Evolutionary conservation across 2,329 filamentous ascomycete genomes (phyloP).

Genomic region (Colletotrichum sp.): DNA sequence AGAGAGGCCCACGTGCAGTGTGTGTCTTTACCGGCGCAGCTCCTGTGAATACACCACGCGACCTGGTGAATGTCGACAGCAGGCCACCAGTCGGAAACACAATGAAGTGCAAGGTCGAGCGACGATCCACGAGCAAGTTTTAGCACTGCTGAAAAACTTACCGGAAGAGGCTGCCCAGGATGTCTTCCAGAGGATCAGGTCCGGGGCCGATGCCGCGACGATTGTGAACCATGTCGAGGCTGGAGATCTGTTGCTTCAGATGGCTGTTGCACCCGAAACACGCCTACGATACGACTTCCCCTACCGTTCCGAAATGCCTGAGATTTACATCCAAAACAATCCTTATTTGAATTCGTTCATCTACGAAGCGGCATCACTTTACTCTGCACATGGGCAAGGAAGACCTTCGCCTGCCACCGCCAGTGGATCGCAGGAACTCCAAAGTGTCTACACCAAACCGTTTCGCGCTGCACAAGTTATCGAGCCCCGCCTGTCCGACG

Average conservation of each 20-base stretch:
- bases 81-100: slow-evolving; percentile 20
- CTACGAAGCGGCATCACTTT: slow-evolving; percentile 24
- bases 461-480: slow-evolving; percentile 38
- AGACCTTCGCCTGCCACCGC: not conserved
- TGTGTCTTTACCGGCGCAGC: not conserved
- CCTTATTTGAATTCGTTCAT: slow-evolving; percentile 30
- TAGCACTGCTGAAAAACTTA: not conserved
- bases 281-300: slow-evolving; percentile 44
- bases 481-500: slow-evolving; percentile 33
- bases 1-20: not conserved
- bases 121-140: not conserved
- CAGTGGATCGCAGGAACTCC: not conserved
- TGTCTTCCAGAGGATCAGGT: slow-evolving; percentile 38
- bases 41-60: slow-evolving; percentile 23
- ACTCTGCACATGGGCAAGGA: not conserved
- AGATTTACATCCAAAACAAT: slow-evolving; percentile 27
- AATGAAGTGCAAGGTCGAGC: not conserved
- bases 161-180: slow-evolving; percentile 32
- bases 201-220: slow-evolving; percentile 31
- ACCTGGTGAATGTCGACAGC: slow-evolving; percentile 24
- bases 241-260: slow-evolving; percentile 42
- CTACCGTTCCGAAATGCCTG: slow-evolving; percentile 28
- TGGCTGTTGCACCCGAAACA: slow-evolving; percentile 39
- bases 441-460: slow-evolving; percentile 35
- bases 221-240: slow-evolving; percentile 38